phyloP scores from a whole-genome alignment of 352 stramenopile genomes.

The Globisporangium polare region DNA sequence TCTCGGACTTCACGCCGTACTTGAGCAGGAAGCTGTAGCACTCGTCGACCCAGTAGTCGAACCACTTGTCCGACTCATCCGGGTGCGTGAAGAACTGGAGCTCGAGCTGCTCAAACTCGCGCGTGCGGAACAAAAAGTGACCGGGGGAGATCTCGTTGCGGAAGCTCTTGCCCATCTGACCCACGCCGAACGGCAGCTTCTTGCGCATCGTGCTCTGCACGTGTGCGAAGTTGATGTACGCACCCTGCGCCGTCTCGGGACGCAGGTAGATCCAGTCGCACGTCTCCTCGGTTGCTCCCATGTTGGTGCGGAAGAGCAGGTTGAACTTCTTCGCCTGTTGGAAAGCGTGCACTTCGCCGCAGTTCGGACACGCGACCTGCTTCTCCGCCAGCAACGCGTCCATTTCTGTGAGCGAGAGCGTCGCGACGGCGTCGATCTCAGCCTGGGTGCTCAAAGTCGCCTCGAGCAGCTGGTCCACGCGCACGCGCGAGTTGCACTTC shows the following conservation, averaged over 20 bases:
- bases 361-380: conserved; percentile 56
- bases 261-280: conserved; percentile 93
- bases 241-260: conserved; percentile 97
- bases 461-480: conserved; percentile 73
- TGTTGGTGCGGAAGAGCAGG: conserved; percentile 96
- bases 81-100: conserved; percentile 82
- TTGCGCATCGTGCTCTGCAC: conserved; percentile 89
- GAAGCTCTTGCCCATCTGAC: conserved; percentile 98
- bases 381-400: conserved; percentile 46
- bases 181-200: conserved; percentile 95
- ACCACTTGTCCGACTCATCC: conserved; percentile 71
- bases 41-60: conserved; percentile 91
- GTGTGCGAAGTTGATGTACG: conserved; percentile 98
- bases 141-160: conserved; percentile 97
- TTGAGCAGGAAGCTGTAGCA: conserved; percentile 89
- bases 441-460: conserved; percentile 36
- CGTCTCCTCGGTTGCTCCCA: conserved; percentile 90
- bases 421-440: conserved; percentile 43
- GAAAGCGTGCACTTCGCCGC: conserved; percentile 43
- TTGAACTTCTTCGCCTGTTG: conserved; percentile 94
- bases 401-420: conserved; percentile 53
- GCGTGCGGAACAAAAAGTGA: conserved; percentile 96
- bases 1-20: conserved; percentile 85
- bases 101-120: conserved; percentile 99
- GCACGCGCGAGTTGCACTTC: conserved; percentile 87